Evolutionary conservation across 306 rosid genomes (phyloP), one percentile per base, ranked within the genome.

Genomic region (Ormosia semicastrata): DNA sequence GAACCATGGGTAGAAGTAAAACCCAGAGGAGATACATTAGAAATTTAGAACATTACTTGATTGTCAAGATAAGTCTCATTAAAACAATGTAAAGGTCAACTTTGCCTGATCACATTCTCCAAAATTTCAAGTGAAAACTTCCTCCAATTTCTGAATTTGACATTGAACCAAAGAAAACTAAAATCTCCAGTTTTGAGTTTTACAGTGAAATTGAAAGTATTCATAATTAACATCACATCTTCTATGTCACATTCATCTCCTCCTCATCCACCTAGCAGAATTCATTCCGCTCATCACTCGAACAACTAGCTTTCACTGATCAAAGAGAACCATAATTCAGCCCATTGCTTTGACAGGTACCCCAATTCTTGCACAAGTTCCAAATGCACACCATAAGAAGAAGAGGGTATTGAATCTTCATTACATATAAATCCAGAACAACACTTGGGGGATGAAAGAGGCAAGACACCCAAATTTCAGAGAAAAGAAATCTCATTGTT

Each of bases 151-250:
- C 36, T 3, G 46, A 9, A 18, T 3, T 37, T 65, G 10, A 18
- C 34, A 75, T 29, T 11, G 66, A 66, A 76, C 9, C 80, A 46
- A 70, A 71, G 65, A 34, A 37, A 64, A 36, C 54, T 47, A 85
- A 9, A 8, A 17, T 52, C 12, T 34, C 54, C 12, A 7, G 4
- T 56, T 54, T 72, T 50, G 40, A 59, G 57, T 32, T 57, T 47
- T 15, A 13, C 47, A 46, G 36, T 44, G 43, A 69, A 15, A 70
- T 14, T 70, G 69, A 68, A 76, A 46, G 32, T 46, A 36, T 36
- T 57, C 66, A 50, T 53, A 54, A 52, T 47, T 54, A 77, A 62
- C 14, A 53, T 52, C 17, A 56, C 32, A 75, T 62, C 73, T 60
- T 71, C 36, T 11, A 17, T 29, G 65, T 30, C 40, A 60, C 70